Base-by-base conservation (phyloP, 352 stramenopile species). In the Globisporangium uncinulatum region DNA sequence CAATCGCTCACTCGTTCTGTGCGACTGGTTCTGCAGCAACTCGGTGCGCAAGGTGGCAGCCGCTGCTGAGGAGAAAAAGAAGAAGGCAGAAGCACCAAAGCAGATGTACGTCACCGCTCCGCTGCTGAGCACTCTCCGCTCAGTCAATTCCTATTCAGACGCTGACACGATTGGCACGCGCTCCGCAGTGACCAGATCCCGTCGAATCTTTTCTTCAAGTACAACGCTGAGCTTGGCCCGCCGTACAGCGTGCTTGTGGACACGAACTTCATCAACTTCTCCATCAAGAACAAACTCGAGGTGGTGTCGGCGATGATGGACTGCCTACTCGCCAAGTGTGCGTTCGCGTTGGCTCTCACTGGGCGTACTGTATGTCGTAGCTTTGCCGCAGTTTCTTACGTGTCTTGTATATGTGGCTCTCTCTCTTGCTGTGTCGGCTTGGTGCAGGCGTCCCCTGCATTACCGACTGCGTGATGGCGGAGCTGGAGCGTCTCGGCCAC, bases 211-310 rank as follows among this genome's bases (percentile, higher is more conserved):
- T 99, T 99, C 72, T 99, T 99, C 80, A 97, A 98, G 70, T 99
- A 99, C 88, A 99, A 99, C 72, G 92, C 96, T 29, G 92, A 98
- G 47, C 80, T 99, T 15, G 98, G 97, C 5, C 95, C 95, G 41
- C 97, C 97, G 37, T 99, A 99, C 76, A 97, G 98, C 75, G 87
- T 99, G 44, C 75, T 99, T 14, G 84, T 99, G 48, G 98, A 99
- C 89, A 99, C 98, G 20, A 99, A 99, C 75, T 99, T 99, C 85
- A 99, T 99, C 74, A 99, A 99, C 73, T 99, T 99, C 63, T 98
- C 92, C 39, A 99, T 99, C 77, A 98, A 98, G 61, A 98, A 99
- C 84, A 97, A 97, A 67, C 87, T 99, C 57, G 98, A 99, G 69
- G 89, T 99, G 41, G 89, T 99, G 19, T 97, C 97, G 48, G 87